A percentile compares a stretch with the other conserved stretches of the same genome.
Evolutionary conservation across 805 yeast species (phyloP).

Genomic region (Lachancea cidri): DNA sequence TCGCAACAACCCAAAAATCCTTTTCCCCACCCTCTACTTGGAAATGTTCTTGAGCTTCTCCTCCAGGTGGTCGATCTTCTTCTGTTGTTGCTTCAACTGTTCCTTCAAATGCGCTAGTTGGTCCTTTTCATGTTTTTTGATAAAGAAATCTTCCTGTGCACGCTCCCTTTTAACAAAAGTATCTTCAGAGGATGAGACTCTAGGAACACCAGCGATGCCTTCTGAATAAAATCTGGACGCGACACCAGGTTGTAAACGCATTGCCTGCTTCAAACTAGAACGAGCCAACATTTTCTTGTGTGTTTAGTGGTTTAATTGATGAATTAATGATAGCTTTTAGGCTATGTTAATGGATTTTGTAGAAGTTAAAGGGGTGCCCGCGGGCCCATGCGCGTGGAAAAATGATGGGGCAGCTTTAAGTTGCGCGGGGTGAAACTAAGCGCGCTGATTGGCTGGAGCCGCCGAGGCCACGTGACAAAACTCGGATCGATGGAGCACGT

Average conservation of each 20-base stretch:
- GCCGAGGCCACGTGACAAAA: not conserved
- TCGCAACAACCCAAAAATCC: too few species aligned
- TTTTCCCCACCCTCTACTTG: conserved; percentile 11
- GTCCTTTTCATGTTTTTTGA: conserved; percentile 87
- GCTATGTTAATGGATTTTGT: too few species aligned
- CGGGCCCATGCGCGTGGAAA: conserved; percentile 25
- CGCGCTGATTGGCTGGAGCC: not conserved
- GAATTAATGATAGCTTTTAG: too few species aligned
- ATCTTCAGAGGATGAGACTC: conserved; percentile 50
- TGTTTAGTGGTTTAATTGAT: not conserved
- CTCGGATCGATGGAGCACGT: too few species aligned
- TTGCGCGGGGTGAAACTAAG: not conserved
- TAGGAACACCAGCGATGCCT: conserved; percentile 58
- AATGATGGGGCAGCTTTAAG: not conserved
- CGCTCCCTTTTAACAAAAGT: conserved; percentile 82
- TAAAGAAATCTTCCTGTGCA: conserved; percentile 82
- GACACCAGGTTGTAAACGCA: conserved; percentile 15
- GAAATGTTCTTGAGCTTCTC: conserved; percentile 35
- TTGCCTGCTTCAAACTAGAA: conserved; percentile 25
- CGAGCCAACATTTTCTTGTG: conserved; percentile 22
- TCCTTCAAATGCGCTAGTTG: conserved; percentile 72
- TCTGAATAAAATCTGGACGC: conserved; percentile 39
- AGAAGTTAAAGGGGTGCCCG: too few species aligned
- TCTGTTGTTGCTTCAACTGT: conserved; percentile 70
- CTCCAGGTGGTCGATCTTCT: conserved; percentile 48